Conservation (phyloP, 73 alveolate genomes). For the Paramecium sonneborni region DNA sequence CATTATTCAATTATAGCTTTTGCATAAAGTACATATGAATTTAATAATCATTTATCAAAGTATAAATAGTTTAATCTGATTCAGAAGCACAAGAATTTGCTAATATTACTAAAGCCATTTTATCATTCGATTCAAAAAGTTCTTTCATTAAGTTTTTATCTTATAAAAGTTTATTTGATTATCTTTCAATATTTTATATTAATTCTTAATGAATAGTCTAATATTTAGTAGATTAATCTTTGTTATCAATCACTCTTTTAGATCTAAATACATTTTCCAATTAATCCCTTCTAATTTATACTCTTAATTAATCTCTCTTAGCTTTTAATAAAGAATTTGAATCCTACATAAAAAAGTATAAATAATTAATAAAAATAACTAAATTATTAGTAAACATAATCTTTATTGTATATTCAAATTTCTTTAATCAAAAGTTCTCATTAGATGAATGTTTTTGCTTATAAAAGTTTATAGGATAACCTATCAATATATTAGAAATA, state of each 20-base stretch:
- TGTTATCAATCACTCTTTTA: neutral
- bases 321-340: neutral
- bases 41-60: neutral
- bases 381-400: neutral
- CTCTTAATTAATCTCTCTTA: neutral
- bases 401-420: neutral
- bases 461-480: no score
- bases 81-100: neutral
- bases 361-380: no score
- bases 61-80: neutral
- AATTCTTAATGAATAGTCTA: neutral
- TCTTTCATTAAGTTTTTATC: neutral
- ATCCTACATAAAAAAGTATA: neutral
- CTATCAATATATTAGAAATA: no score
- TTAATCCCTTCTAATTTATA: neutral
- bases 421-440: neutral
- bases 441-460: neutral
- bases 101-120: neutral
- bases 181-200: neutral
- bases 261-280: neutral
- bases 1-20: neutral
- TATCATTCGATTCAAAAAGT: neutral
- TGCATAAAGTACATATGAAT: neutral
- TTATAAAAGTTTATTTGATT: neutral
- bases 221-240: neutral